phyloP scores from a whole-genome alignment of 1,284 basidiomycete genomes.

The Sparassis latifolia region DNA sequence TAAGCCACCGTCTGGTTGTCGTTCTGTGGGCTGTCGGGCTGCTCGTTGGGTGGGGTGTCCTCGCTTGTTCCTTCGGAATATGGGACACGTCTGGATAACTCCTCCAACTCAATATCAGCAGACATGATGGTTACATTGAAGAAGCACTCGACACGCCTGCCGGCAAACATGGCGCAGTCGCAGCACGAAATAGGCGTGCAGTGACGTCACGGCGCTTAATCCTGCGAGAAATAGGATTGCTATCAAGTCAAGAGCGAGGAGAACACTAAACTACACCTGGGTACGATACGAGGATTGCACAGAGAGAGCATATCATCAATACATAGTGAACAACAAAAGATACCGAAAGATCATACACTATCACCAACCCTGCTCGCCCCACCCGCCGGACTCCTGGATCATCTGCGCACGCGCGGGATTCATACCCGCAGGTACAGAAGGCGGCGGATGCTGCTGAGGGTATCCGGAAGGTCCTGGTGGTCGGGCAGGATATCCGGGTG shows the following conservation, averaged over 20 bases:
- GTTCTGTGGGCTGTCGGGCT: background rate
- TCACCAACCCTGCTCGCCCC: slow-evolving; percentile 6
- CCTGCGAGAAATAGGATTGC: too few species aligned
- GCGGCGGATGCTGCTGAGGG: slow-evolving; percentile 31
- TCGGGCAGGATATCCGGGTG: slow-evolving; percentile 39
- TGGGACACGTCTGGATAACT: slow-evolving; percentile 14
- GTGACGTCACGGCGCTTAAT: too few species aligned
- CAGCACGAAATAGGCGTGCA: too few species aligned
- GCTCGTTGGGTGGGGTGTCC: too few species aligned
- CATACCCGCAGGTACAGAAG: slow-evolving; percentile 43
- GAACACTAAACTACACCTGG: slow-evolving; percentile 3
- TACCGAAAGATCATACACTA: slow-evolving; percentile 4
- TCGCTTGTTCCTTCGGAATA: too few species aligned
- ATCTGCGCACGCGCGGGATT: slow-evolving; percentile 59
- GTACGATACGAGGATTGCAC: slow-evolving; percentile 1
- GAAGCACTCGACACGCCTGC: background rate
- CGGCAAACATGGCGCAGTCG: too few species aligned
- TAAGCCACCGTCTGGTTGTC: slow-evolving; percentile 20
- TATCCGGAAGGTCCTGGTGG: slow-evolving; percentile 32
- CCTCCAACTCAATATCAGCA: slow-evolving; percentile 26
- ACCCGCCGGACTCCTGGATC: slow-evolving; percentile 34
- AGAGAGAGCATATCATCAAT: slow-evolving; percentile 3
- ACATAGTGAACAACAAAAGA: slow-evolving; percentile 3
- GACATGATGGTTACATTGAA: slow-evolving; percentile 10
- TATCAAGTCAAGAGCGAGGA: too few species aligned